Evolutionary conservation across 164 flowering plant species (phyloP), one percentile per base, ranked within the genome.

Genomic region (Buxus sempervirens): DNA sequence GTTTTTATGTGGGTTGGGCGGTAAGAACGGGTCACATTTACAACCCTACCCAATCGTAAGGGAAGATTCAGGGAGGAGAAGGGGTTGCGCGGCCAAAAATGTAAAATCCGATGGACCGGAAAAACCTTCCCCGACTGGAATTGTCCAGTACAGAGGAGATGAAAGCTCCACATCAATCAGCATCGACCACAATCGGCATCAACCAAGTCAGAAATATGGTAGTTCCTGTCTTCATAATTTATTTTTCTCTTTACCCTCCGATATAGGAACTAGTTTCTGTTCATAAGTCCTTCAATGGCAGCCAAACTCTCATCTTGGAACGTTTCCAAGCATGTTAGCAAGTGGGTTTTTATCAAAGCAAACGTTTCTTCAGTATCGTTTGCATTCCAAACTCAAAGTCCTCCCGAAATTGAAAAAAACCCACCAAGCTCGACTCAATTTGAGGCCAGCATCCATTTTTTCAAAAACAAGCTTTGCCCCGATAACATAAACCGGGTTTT

Each of bases 401-500:
- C 32, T 57, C 59, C 76, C 5, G 82, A 81, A 75, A 66, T 54
- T 22, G 64, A 79, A 51, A 77, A 60, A 9, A 74, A 51, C 36
- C 67, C 63, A 21, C 63, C 60, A 0, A 72, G 70, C 36, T 48
- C 51, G 41, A 19, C 69, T 16, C 81, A 81, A 13, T 69, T 75
- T 55, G 82, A 81, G 22, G 65, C 75, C 55, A 80, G 68, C 32
- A 49, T 82, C 63, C 81, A 70, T 13, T 78, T 67, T 75, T 62
- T 81, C 49, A 81, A 78, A 71, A 76, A 73, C 28, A 79, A 70
- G 53, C 72, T 82, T 23, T 60, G 62, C 67, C 82, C 90, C 12
- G 87, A 84, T 41, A 76, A 67, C 66, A 70, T 87, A 67, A 65
- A 80, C 69, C 61, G 72, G 55, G 81, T 82, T 71, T 78, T 89